These are phyloP conservation scores for Fusarium praegraminearum DNA, from an alignment of 2,329 filamentous ascomycete species.

Conservation along the genomic window DNA sequence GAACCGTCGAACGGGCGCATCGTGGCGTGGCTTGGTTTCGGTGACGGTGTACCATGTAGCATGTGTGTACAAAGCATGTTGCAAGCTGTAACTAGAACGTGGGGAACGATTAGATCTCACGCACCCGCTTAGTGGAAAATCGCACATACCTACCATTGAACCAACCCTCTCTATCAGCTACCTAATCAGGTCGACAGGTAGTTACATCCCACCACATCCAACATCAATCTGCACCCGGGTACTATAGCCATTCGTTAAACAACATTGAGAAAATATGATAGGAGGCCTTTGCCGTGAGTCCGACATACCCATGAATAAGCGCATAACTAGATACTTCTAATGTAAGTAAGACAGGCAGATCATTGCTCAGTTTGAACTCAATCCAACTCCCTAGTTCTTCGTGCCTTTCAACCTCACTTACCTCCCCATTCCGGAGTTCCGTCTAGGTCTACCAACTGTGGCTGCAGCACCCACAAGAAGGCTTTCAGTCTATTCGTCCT, in stretches of 20 bases:
- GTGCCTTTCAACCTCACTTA: neutral
- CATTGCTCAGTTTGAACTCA: constrained; percentile 5
- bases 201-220: neutral
- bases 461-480: constrained; percentile 4
- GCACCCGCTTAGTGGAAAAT: constrained; percentile 4
- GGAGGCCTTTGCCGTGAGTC: constrained; percentile 4
- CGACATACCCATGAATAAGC: neutral
- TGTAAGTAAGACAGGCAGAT: constrained; percentile 25
- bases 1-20: neutral
- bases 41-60: neutral
- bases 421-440: constrained; percentile 15
- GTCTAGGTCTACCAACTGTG: constrained; percentile 5
- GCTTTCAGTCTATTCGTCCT: neutral
- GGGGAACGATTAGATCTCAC: constrained; percentile 21
- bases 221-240: constrained; percentile 12
- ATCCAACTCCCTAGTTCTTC: neutral
- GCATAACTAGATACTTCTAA: neutral
- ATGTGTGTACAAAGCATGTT: neutral
- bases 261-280: neutral
- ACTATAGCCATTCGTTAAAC: constrained; percentile 16
- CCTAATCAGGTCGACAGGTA: neutral
- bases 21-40: neutral
- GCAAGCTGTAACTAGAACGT: constrained; percentile 6
- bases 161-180: neutral
- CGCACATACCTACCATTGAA: neutral